These are phyloP conservation scores for Salvia sclarea DNA, from an alignment of 305 asterid genomes.

Conservation along the genomic window DNA sequence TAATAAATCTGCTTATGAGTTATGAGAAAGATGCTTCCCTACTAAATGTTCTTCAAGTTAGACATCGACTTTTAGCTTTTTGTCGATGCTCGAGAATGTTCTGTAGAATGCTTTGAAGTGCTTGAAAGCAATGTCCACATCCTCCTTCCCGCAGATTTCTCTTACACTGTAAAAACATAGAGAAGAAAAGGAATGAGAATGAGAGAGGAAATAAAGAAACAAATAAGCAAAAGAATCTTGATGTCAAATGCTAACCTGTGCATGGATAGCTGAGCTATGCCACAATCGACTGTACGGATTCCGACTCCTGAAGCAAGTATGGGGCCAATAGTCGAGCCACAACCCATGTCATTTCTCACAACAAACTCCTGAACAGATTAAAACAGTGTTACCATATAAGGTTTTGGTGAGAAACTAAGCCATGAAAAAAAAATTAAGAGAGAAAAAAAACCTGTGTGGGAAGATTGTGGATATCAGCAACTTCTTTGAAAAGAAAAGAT, in stretches of 20 bases:
- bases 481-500: constrained; percentile 90
- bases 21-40: neutral
- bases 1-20: constrained; percentile 10
- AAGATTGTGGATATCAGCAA: constrained; percentile 74
- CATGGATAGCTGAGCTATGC: constrained; percentile 97
- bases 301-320: constrained; percentile 96
- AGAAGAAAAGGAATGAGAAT: constrained; percentile 15
- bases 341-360: constrained; percentile 96
- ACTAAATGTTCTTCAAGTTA: constrained; percentile 27
- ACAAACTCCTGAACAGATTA: constrained; percentile 68
- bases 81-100: constrained; percentile 80
- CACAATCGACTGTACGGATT: constrained; percentile 96
- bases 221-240: constrained; percentile 5
- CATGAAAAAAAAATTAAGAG: constrained; percentile 1
- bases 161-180: constrained; percentile 69
- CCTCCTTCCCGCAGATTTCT: constrained; percentile 88
- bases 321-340: constrained; percentile 97
- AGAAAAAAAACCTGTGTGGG: constrained; percentile 85
- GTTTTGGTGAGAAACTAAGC: neutral
- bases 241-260: constrained; percentile 59
- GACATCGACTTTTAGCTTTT: constrained; percentile 65
- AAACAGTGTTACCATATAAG: neutral
- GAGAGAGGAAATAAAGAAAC: neutral
- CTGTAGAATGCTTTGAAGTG: constrained; percentile 88
- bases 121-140: constrained; percentile 78